Percentiles rank a stretch among this genome's conserved stretches.
These are phyloP conservation scores for Fusarium begoniae DNA, from an alignment of 2,329 filamentous ascomycete genomes.

Conservation along the genomic window DNA sequence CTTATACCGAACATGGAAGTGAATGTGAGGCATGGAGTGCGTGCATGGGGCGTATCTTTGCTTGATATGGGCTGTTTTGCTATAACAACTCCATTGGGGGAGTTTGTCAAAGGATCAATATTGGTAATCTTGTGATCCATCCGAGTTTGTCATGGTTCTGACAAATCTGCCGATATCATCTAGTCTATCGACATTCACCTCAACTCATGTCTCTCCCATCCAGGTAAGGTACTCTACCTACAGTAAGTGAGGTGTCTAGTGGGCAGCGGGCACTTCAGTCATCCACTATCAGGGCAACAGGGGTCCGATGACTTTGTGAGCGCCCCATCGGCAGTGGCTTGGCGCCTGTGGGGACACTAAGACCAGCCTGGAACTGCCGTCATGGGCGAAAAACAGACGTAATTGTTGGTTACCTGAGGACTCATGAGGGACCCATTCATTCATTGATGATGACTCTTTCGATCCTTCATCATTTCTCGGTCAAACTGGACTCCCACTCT, in stretches of 20 bases:
- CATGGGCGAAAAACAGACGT: conserved; percentile 15
- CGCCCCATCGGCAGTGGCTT: conserved; percentile 27
- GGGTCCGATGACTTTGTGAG: conserved; percentile 15
- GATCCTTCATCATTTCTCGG: conserved; percentile 14
- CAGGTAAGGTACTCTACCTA: background rate
- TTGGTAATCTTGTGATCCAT: background rate
- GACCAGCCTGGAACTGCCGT: conserved; percentile 13
- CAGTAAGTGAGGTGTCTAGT: background rate
- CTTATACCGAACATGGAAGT: background rate
- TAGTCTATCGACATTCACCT: background rate
- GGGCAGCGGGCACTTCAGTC: background rate
- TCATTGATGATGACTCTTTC: conserved; percentile 32
- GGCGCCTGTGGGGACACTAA: conserved; percentile 16
- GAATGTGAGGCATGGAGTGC: background rate
- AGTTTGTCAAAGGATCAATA: background rate
- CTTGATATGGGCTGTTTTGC: background rate
- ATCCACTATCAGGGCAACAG: conserved; percentile 8
- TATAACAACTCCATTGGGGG: background rate
- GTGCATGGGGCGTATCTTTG: background rate
- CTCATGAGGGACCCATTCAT: conserved; percentile 12
- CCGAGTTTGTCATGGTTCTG: background rate
- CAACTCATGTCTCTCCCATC: background rate
- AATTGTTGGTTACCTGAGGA: conserved; percentile 21
- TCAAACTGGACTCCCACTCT: conserved; percentile 1
- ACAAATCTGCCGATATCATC: background rate